Percentiles rank a stretch among this genome's conserved stretches.
These are phyloP conservation scores for Perilla frutescens DNA, from an alignment of 257 asterid genomes.

Conservation along the genomic window DNA sequence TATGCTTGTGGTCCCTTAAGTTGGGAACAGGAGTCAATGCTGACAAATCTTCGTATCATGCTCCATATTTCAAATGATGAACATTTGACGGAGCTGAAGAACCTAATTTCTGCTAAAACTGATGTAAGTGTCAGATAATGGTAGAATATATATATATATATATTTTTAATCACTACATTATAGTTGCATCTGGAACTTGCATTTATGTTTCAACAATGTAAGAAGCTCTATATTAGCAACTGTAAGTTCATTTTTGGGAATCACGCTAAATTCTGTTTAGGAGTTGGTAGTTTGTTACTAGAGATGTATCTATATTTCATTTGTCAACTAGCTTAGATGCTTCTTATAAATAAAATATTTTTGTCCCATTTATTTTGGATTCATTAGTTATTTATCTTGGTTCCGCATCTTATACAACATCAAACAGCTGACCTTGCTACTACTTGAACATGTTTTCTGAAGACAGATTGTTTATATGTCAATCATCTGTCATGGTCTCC, in stretches of 20 bases:
- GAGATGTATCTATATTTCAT: constrained; percentile 44
- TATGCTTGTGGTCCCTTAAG: constrained; percentile 88
- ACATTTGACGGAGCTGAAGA: constrained; percentile 84
- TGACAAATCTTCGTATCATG: constrained; percentile 85
- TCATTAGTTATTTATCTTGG: constrained; percentile 26
- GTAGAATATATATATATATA: constrained; percentile 13
- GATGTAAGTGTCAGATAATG: constrained; percentile 50
- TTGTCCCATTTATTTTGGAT: constrained; percentile 26
- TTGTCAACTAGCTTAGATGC: constrained; percentile 35
- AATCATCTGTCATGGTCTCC: not conserved
- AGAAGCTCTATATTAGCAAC: constrained; percentile 40
- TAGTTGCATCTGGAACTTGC: constrained; percentile 33
- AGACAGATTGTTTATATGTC: constrained; percentile 19
- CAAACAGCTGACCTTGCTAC: constrained; percentile 17
- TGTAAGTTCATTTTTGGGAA: constrained; percentile 45
- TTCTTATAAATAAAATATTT: constrained; percentile 37
- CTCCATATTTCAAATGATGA: constrained; percentile 92
- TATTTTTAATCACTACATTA: constrained; percentile 21
- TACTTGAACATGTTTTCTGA: constrained; percentile 3
- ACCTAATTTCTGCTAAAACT: constrained; percentile 63
- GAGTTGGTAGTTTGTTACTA: constrained; percentile 41
- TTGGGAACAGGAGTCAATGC: constrained; percentile 87
- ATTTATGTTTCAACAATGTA: constrained; percentile 45
- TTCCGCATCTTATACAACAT: constrained; percentile 24
- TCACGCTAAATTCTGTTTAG: constrained; percentile 38